Evolutionary conservation across 2,329 filamentous ascomycete species (phyloP).

Genomic region (Xylaria sp.): DNA sequence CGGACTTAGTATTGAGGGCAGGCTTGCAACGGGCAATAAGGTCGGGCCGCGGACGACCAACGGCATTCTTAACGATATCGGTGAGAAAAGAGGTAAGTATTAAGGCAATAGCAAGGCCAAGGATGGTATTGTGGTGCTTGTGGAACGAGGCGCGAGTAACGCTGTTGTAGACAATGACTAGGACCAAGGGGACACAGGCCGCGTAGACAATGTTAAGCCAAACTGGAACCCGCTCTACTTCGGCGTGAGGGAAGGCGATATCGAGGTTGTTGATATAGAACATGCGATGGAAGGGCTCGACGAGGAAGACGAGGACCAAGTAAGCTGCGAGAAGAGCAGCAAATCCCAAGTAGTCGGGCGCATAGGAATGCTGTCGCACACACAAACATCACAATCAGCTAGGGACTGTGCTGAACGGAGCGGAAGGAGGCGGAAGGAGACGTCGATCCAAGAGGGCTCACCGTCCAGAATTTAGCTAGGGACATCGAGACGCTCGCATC

Average conservation of each 20-base stretch:
- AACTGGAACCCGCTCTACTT: slow-evolving; percentile 84
- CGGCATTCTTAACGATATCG: slow-evolving; percentile 89
- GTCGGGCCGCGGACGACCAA: slow-evolving; percentile 76
- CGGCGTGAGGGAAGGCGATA: slow-evolving; percentile 88
- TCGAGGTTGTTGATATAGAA: slow-evolving; percentile 87
- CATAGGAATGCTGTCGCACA: slow-evolving; percentile 76
- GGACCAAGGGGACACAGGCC: slow-evolving; percentile 73
- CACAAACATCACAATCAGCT: slow-evolving; percentile 34
- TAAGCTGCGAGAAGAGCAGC: slow-evolving; percentile 75
- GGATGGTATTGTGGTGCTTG: slow-evolving; percentile 85
- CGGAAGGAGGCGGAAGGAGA: neutral
- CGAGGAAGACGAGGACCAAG: slow-evolving; percentile 73
- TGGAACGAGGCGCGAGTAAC: slow-evolving; percentile 72
- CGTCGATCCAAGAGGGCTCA: slow-evolving; percentile 44
- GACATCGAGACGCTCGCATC: slow-evolving; percentile 47
- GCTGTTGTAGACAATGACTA: slow-evolving; percentile 74
- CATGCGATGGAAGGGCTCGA: slow-evolving; percentile 92
- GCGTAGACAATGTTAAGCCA: slow-evolving; percentile 84
- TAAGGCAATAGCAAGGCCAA: slow-evolving; percentile 82
- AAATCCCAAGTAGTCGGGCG: slow-evolving; percentile 87
- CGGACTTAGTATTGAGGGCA: slow-evolving; percentile 56
- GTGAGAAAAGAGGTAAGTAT: slow-evolving; percentile 85
- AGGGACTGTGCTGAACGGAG: neutral
- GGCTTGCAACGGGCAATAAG: slow-evolving; percentile 83
- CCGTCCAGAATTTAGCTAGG: slow-evolving; percentile 61